Evolutionary conservation across 2,329 filamentous ascomycete species (phyloP), one percentile per base, ranked within the genome.

Genomic region (Colletotrichum cuscutae): DNA sequence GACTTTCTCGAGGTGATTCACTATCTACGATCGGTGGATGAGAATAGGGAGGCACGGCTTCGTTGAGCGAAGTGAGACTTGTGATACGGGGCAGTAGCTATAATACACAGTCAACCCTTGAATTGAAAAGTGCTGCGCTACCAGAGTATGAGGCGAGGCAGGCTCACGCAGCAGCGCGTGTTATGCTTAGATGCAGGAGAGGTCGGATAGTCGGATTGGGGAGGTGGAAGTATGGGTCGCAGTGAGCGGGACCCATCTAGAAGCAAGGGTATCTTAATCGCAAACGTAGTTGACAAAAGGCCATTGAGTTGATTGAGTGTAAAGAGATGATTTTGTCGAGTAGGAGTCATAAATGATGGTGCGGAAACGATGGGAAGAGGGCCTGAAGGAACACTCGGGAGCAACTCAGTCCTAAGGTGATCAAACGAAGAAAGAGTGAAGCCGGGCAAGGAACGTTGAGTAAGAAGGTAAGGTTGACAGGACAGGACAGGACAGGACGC

Each of bases 201-300:
- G 54, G 32, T 22, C 42, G 24, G 54, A 22, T 28, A 65, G 60
- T 52, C 37, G 52, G 66, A 53, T 46, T 49, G 42, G 19, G 8
- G 37, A 61, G 32, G n/a, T 42, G 56, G 56, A 37, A 52, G 49
- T 12, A 66, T 52, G 54, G 54, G 37, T 61, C 42, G 42, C 30
- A 37, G 53, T 49, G 7, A 30, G 56, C 64, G n/a, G 22, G 37
- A 56, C 58, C 57, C 65, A 59, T 68, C 56, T 62, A 13, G 15
- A 62, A 54, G 32, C 30, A 62, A 54, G 32, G 65, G 32, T 42
- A 56, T 32, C 15, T 61, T 37, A 52, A 15, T 30, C 53, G 32
- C 32, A 19, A 19, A 15, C 19, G 15, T 22, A 19, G 24, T 46
- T 28, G 9, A 64, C 19, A 49, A 5, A 64, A 19, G 46, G 35